These are phyloP conservation scores for Picea glauca DNA, from an alignment of 75 land plant genomes.

Conservation along the genomic window DNA sequence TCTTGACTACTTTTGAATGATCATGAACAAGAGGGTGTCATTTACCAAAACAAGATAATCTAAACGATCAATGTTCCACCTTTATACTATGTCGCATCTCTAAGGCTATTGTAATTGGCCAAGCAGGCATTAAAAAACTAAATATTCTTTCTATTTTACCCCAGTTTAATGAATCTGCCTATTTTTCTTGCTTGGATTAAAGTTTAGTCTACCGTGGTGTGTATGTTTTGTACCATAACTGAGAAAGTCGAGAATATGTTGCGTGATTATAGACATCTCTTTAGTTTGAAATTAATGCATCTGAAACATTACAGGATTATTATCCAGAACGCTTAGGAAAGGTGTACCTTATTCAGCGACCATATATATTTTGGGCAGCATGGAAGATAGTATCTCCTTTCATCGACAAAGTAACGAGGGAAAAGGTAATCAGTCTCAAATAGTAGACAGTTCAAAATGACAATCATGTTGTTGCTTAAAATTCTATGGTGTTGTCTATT, in stretches of 20 bases:
- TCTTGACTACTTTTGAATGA: no score
- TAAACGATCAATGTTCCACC: no score
- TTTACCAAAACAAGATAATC: no score
- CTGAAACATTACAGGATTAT: slow-evolving; percentile 14
- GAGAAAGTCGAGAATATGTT: neutral
- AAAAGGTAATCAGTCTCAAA: slow-evolving; percentile 14
- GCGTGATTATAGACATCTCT: neutral
- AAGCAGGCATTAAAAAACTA: no score
- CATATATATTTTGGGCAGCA: slow-evolving; percentile 24
- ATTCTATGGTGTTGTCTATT: neutral
- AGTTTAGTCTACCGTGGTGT: no score
- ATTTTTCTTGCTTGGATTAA: no score
- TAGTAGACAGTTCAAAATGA: neutral
- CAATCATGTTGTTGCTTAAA: neutral
- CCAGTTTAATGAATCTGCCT: no score
- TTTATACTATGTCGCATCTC: no score
- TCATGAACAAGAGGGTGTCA: no score
- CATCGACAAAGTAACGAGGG: slow-evolving; percentile 14
- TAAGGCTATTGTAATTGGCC: no score
- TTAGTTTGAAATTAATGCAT: neutral
- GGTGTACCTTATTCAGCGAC: slow-evolving; percentile 17
- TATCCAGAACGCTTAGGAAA: slow-evolving; percentile 25
- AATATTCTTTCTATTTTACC: no score
- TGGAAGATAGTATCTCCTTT: slow-evolving; percentile 26
- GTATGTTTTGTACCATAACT: neutral